phyloP scores from a whole-genome alignment of 2,329 filamentous ascomycete genomes.

The Trichoderma sp. region DNA sequence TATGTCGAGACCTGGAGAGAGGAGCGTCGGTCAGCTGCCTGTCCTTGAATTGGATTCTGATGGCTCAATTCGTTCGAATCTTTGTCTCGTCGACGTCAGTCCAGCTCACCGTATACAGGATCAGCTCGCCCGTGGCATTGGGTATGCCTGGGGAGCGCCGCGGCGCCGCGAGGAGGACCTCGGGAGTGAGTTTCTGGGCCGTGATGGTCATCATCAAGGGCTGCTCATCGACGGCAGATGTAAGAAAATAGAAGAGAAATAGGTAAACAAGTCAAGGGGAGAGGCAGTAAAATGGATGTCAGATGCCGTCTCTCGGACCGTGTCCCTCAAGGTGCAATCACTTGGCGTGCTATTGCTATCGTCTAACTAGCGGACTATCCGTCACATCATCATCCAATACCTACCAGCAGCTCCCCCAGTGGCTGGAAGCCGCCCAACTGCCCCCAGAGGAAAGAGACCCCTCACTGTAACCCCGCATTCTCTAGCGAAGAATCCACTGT shows the following conservation, averaged over 20 bases:
- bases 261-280: background rate
- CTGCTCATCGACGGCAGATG: constrained; percentile 1
- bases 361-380: background rate
- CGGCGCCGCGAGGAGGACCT: constrained; percentile 75
- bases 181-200: constrained; percentile 72
- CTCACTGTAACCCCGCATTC: constrained; percentile 28
- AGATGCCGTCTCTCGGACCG: background rate
- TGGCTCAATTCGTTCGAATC: background rate
- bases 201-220: constrained; percentile 65
- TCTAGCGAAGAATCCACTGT: constrained; percentile 8
- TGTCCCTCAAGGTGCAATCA: background rate
- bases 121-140: constrained; percentile 65
- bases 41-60: too few species aligned
- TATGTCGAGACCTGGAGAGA: constrained; percentile 67
- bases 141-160: constrained; percentile 70
- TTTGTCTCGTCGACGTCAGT: background rate
- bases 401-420: constrained; percentile 16
- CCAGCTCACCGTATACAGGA: constrained; percentile 62
- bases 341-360: too few species aligned
- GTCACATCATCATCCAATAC: constrained; percentile 9
- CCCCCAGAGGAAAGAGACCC: constrained; percentile 1
- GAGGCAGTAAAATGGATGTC: background rate
- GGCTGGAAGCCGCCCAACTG: constrained; percentile 6
- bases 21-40: constrained; percentile 8
- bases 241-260: background rate